phyloP scores from a whole-genome alignment of 345 rosid genomes.

The Eucalyptus albens region DNA sequence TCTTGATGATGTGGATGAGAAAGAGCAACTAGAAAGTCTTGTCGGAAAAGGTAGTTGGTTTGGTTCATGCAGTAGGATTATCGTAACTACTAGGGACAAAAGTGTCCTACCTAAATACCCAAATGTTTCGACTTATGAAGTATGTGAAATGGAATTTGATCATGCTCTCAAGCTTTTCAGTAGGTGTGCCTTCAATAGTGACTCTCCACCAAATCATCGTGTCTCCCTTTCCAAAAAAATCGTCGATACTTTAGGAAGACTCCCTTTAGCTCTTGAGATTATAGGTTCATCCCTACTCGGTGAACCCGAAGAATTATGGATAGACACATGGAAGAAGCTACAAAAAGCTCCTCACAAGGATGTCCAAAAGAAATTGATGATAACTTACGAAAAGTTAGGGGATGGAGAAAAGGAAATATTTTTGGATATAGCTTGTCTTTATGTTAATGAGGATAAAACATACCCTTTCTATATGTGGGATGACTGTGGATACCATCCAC shows the following conservation, averaged over 20 bases:
- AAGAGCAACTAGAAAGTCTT: too few relatives aligned
- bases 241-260: fast-evolving
- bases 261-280: too few relatives aligned
- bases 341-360: neutral
- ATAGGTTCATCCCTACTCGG: too few relatives aligned
- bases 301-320: fast-evolving
- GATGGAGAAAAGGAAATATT: too few relatives aligned
- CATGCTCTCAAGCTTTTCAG: too few relatives aligned
- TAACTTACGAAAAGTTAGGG: neutral
- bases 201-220: too few relatives aligned
- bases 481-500: neutral
- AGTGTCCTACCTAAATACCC: fast-evolving
- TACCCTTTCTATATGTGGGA: neutral
- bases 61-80: fast-evolving
- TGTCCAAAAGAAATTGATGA: neutral
- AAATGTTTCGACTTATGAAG: too few relatives aligned
- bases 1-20: too few relatives aligned
- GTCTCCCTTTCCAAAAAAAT: fast-evolving
- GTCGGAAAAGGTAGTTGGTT: too few relatives aligned
- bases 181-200: fast-evolving
- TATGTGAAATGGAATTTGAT: too few relatives aligned
- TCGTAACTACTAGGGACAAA: too few relatives aligned
- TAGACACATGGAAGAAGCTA: neutral
- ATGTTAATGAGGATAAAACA: fast-evolving
- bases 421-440: neutral